phyloP scores from a whole-genome alignment of 2,329 filamentous ascomycete genomes.

The Pestalotiopsis sp. region DNA sequence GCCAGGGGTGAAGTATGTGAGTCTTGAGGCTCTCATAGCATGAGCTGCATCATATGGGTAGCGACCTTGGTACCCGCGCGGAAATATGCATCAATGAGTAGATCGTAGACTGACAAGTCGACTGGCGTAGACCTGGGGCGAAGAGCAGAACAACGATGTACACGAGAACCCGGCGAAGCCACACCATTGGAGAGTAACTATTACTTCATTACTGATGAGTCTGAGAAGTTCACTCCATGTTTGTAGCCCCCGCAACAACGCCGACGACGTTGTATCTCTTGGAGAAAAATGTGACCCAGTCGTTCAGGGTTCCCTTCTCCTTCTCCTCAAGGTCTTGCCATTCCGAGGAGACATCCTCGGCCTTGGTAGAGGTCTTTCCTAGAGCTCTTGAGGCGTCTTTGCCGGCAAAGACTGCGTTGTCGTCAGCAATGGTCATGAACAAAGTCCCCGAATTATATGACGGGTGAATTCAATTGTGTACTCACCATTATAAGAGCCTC shows the following conservation, averaged over 20 bases:
- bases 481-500: constrained; percentile 84
- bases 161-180: neutral
- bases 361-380: constrained; percentile 82
- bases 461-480: constrained; percentile 15
- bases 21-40: neutral
- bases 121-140: neutral
- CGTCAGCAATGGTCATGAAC: constrained; percentile 17
- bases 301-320: constrained; percentile 78
- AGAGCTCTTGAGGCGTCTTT: constrained; percentile 95
- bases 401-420: constrained; percentile 79
- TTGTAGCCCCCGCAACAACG: constrained; percentile 62
- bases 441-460: neutral
- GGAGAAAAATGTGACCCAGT: constrained; percentile 96
- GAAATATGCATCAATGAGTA: neutral
- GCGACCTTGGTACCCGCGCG: neutral
- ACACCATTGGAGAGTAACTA: neutral
- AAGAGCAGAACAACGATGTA: neutral
- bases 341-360: constrained; percentile 48
- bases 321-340: constrained; percentile 23
- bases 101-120: neutral
- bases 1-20: neutral
- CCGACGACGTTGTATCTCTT: constrained; percentile 95
- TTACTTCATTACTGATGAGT: neutral
- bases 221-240: constrained; percentile 43
- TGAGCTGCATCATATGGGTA: neutral